phyloP scores from a whole-genome alignment of 352 stramenopile species.

The Phytophthora syringae region DNA sequence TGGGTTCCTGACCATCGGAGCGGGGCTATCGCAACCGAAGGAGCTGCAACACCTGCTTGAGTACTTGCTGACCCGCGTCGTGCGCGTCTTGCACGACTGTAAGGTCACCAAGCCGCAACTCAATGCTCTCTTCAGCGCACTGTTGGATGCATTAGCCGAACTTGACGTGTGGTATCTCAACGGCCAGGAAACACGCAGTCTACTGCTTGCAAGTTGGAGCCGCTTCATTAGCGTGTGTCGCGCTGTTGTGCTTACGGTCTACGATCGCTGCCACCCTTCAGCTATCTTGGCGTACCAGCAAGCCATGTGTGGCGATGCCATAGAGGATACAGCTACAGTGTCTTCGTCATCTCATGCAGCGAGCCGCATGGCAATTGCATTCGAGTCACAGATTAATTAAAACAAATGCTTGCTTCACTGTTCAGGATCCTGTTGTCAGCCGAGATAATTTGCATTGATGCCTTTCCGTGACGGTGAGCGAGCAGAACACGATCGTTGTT shows the following conservation, averaged over 20 bases:
- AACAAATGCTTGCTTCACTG: neutral
- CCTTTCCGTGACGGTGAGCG: slow-evolving; percentile 15
- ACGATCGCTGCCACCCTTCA: slow-evolving; percentile 48
- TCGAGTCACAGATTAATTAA: too few relatives aligned
- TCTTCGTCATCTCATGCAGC: slow-evolving; percentile 10
- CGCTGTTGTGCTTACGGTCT: slow-evolving; percentile 55
- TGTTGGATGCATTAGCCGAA: slow-evolving; percentile 70
- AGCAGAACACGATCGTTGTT: slow-evolving; percentile 28
- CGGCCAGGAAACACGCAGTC: slow-evolving; percentile 56
- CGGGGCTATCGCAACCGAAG: slow-evolving; percentile 76
- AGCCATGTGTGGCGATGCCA: slow-evolving; percentile 1
- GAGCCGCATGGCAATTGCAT: too few relatives aligned
- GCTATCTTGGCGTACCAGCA: slow-evolving; percentile 17
- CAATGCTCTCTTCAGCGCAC: slow-evolving; percentile 63
- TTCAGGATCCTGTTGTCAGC: too few relatives aligned
- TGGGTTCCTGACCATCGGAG: slow-evolving; percentile 75
- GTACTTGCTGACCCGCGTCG: slow-evolving; percentile 65
- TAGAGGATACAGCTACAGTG: slow-evolving; percentile 3
- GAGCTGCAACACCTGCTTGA: slow-evolving; percentile 76
- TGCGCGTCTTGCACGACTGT: slow-evolving; percentile 70
- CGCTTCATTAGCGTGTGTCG: slow-evolving; percentile 74
- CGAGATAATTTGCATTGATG: neutral
- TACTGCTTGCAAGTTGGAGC: slow-evolving; percentile 74
- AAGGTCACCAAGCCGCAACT: slow-evolving; percentile 45
- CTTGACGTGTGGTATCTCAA: slow-evolving; percentile 83